Evolutionary conservation across 257 asterid species (phyloP).

Genomic region (Scutellaria minor): DNA sequence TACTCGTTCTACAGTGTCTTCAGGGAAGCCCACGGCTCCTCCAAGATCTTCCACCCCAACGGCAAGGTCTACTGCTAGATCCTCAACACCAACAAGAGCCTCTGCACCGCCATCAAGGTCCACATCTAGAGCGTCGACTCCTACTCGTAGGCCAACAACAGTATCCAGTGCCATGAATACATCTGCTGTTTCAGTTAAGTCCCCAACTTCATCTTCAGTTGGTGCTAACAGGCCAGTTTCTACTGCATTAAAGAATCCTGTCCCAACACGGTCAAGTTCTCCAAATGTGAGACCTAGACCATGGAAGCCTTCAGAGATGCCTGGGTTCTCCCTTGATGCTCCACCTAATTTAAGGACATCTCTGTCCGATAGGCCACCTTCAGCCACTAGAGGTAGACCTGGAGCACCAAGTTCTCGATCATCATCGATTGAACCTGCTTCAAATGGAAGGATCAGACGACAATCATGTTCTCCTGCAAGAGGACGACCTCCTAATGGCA

Average conservation of each 20-base stretch:
- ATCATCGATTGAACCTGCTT: constrained; percentile 79
- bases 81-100: constrained; percentile 82
- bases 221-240: constrained; percentile 46
- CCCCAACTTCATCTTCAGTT: constrained; percentile 56
- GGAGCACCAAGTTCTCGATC: constrained; percentile 89
- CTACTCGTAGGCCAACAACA: constrained; percentile 69
- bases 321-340: constrained; percentile 92
- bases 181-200: constrained; percentile 47
- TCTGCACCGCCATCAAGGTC: constrained; percentile 69
- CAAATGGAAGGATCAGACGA: constrained; percentile 85
- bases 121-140: constrained; percentile 81
- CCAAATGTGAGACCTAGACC: constrained; percentile 83
- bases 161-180: constrained; percentile 45
- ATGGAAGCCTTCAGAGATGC: constrained; percentile 97
- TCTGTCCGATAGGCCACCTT: constrained; percentile 80
- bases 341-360: constrained; percentile 96
- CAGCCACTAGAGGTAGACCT: constrained; percentile 95
- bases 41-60: constrained; percentile 94
- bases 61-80: constrained; percentile 67
- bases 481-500: constrained; percentile 96
- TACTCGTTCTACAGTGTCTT: constrained; percentile 61
- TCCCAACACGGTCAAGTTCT: constrained; percentile 68
- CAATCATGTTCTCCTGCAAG: constrained; percentile 97
- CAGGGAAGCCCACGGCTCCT: constrained; percentile 65
- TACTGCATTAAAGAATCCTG: constrained; percentile 51